Conservation (phyloP, 768 basidiomycete genomes). For the Termitomyces heimii region DNA sequence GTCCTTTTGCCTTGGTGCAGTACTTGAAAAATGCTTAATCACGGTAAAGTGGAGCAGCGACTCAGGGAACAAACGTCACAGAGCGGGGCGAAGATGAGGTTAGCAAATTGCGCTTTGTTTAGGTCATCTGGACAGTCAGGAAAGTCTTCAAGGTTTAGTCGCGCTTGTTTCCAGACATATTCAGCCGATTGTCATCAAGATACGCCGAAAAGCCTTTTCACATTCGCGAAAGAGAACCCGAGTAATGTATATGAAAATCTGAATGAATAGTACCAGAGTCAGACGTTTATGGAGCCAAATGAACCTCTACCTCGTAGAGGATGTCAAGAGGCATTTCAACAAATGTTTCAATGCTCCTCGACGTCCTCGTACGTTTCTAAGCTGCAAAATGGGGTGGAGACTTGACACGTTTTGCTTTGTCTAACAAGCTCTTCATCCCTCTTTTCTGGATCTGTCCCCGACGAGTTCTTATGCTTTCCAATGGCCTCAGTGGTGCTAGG, state of each 20-base stretch:
- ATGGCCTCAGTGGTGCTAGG: too few species aligned
- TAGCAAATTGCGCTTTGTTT: constrained; percentile 1
- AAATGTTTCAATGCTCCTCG: constrained; percentile 12
- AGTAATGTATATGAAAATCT: constrained; percentile 30
- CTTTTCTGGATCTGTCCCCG: not conserved
- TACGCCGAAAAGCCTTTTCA: constrained; percentile 23
- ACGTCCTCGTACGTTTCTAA: constrained; percentile 5
- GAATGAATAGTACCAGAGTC: not conserved
- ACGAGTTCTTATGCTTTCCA: not conserved
- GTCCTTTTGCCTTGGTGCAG: not conserved
- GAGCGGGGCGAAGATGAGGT: not conserved
- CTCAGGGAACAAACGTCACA: constrained; percentile 3
- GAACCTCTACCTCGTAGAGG: constrained; percentile 18
- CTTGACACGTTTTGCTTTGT: not conserved
- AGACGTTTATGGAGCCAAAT: too few species aligned
- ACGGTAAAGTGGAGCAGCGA: not conserved
- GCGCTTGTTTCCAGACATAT: constrained; percentile 6
- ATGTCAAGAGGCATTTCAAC: constrained; percentile 24
- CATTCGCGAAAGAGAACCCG: constrained; percentile 29
- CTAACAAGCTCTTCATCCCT: not conserved
- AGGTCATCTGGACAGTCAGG: constrained; percentile 8
- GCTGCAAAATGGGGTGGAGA: not conserved
- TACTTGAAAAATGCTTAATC: not conserved
- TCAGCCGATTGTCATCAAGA: constrained; percentile 14
- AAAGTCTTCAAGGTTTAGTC: constrained; percentile 2